Base-by-base conservation (phyloP, 2,329 filamentous ascomycete genomes). In the Ophidiomyces ophidiicola region DNA sequence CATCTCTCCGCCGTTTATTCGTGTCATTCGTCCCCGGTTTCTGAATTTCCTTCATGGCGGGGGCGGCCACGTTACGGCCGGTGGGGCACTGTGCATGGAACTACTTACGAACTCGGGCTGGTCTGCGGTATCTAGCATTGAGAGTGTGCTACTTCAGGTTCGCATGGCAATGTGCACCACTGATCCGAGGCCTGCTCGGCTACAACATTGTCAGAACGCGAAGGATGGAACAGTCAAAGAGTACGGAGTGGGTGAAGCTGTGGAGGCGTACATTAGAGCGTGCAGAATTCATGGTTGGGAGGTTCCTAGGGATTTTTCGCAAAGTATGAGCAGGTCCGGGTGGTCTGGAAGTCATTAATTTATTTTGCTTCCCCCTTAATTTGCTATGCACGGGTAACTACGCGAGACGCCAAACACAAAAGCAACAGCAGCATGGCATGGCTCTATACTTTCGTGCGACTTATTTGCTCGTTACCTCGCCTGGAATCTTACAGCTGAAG, bases 61-160 rank as follows among this genome's bases (percentile, higher is more conserved):
- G 14, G 87, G 87, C 17, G 86, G 86, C 0, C 83, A 94, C 55
- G 79, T 94, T 44, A 93, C 87, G 0, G 64, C 69, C 1, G 87
- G 87, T 17, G 87, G 87, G 1, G 82, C 86, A 1, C 74, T 94
- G 62, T 80, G 76, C 57, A 87, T 92, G 76, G 79, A 90, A 58
- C 68, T 90, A 3, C 68, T 94, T 45, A 93, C 86, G 1, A 85
- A 79, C 56, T 74, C 75, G 5, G 87, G 86, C 18, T 94, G 87
- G 87, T 76, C 70, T 15, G 76, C 81, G 0, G 77, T 72, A 1
- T 74, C 70, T 36, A 76, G 73, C 12, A 77, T 94, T 48, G 86
- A 94, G 55, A 80, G 76, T 36, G 77, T 94, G 2, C 63, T 94
- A 10, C 57, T 93, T 18, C 82, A 92, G 56, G 78, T 94, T 17